Evolutionary conservation across 805 yeast genomes (phyloP).

Genomic region (Ogataea ganodermae): DNA sequence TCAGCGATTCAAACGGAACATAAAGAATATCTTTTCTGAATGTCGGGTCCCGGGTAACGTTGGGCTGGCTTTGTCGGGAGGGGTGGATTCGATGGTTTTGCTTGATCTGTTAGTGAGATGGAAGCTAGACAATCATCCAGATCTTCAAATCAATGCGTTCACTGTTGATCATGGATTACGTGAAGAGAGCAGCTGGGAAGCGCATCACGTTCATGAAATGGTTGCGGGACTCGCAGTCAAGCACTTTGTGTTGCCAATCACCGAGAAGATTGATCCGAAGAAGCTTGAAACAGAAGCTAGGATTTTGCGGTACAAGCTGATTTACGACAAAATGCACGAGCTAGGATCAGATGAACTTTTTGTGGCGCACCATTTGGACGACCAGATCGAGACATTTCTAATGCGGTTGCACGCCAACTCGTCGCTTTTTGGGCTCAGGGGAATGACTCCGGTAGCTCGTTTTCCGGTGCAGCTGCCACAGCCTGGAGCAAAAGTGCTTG

Average conservation of each 20-base stretch:
- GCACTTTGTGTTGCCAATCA: conserved; percentile 30
- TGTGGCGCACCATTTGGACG: conserved; percentile 71
- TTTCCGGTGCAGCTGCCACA: conserved; percentile 17
- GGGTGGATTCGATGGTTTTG: conserved; percentile 78
- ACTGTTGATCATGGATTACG: conserved; percentile 69
- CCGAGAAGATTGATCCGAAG: conserved; percentile 12
- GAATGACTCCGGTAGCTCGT: conserved; percentile 39
- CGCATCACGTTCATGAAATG: conserved; percentile 36
- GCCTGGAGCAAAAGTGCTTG: conserved; percentile 25
- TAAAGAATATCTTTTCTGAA: background rate
- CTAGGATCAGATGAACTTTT: conserved; percentile 41
- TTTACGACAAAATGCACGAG: conserved; percentile 43
- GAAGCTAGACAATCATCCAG: conserved; percentile 20
- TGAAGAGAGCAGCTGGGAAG: conserved; percentile 50
- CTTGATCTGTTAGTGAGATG: conserved; percentile 46
- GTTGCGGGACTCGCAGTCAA: conserved; percentile 23
- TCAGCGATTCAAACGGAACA: background rate
- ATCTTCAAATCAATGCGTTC: conserved; percentile 47
- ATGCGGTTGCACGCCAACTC: conserved; percentile 51
- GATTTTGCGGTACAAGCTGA: conserved; percentile 46
- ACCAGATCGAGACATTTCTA: conserved; percentile 70
- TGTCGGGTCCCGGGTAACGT: background rate
- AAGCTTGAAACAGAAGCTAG: conserved; percentile 61
- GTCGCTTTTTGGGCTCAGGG: conserved; percentile 58
- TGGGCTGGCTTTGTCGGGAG: conserved; percentile 70